Percentiles rank a stretch among this genome's conserved stretches.
Evolutionary conservation across 352 stramenopile species (phyloP).

Genomic region (Poterioochromonas sp.): DNA sequence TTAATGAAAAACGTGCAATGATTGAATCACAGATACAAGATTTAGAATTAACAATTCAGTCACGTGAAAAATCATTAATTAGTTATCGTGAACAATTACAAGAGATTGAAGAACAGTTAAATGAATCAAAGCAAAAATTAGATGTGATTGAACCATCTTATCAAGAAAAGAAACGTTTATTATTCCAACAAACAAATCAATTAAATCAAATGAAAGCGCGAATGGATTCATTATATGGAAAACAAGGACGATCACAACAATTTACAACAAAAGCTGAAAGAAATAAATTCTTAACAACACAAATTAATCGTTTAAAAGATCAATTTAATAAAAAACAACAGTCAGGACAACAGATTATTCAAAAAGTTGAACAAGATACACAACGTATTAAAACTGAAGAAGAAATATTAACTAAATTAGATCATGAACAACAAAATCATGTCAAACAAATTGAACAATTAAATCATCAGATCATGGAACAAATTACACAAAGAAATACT

Average conservation of each 20-base stretch:
- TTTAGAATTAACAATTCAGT: not conserved
- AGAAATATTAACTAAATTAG: slow-evolving; percentile 35
- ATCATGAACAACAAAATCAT: slow-evolving; percentile 14
- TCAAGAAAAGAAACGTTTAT: not conserved
- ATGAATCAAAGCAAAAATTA: slow-evolving; percentile 36
- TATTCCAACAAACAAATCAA: not conserved
- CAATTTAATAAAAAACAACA: slow-evolving; percentile 41
- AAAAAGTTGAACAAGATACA: not conserved
- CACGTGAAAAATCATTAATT: not conserved
- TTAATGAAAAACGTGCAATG: slow-evolving; percentile 21
- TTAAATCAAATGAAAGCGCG: not conserved
- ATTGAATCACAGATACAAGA: slow-evolving; percentile 33
- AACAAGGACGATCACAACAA: slow-evolving; percentile 85
- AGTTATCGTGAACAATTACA: slow-evolving; percentile 27
- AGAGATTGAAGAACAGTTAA: slow-evolving; percentile 31
- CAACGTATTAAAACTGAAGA: slow-evolving; percentile 53
- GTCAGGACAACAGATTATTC: slow-evolving; percentile 21
- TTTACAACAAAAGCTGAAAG: slow-evolving; percentile 83
- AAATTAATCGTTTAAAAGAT: slow-evolving; percentile 51
- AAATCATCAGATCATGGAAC: not conserved
- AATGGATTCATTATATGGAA: slow-evolving; percentile 81
- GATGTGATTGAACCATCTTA: slow-evolving; percentile 19
- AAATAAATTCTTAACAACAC: slow-evolving; percentile 62
- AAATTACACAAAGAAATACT: not conserved
- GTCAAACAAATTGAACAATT: not conserved